These are phyloP conservation scores for Venturia oleaginea DNA, from an alignment of 2,329 filamentous ascomycete species.

Conservation along the genomic window DNA sequence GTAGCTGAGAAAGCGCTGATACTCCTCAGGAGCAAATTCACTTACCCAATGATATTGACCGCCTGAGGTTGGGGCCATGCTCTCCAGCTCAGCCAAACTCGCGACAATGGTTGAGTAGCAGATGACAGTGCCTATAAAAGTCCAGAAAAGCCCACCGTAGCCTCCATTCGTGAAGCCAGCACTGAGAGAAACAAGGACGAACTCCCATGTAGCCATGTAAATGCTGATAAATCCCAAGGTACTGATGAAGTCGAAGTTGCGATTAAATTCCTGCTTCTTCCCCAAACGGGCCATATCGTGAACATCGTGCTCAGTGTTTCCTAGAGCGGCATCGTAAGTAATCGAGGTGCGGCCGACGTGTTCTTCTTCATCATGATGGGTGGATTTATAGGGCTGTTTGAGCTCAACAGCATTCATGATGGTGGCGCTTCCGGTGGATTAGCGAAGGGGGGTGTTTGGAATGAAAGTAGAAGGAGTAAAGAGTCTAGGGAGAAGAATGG, in stretches of 20 bases:
- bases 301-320: conserved; percentile 13
- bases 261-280: conserved; percentile 12
- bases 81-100: conserved; percentile 15
- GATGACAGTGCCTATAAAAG: conserved; percentile 5
- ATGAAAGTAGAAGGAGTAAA: not conserved
- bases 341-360: not conserved
- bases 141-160: conserved; percentile 14
- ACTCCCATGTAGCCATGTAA: conserved; percentile 15
- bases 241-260: conserved; percentile 14
- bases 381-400: not conserved
- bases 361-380: not conserved
- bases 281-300: conserved; percentile 11
- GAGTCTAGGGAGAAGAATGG: not conserved
- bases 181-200: conserved; percentile 5
- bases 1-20: conserved; percentile 16
- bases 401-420: not conserved
- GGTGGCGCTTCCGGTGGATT: not conserved
- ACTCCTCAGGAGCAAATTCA: conserved; percentile 14
- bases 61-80: conserved; percentile 15
- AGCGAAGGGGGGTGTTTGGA: not conserved
- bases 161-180: conserved; percentile 14
- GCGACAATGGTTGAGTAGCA: conserved; percentile 8
- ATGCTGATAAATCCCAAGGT: conserved; percentile 13
- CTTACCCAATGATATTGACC: conserved; percentile 31
- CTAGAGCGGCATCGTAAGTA: conserved; percentile 7